Evolutionary conservation across 352 stramenopile genomes (phyloP).

Genomic region (Phytopythium kandeliae): DNA sequence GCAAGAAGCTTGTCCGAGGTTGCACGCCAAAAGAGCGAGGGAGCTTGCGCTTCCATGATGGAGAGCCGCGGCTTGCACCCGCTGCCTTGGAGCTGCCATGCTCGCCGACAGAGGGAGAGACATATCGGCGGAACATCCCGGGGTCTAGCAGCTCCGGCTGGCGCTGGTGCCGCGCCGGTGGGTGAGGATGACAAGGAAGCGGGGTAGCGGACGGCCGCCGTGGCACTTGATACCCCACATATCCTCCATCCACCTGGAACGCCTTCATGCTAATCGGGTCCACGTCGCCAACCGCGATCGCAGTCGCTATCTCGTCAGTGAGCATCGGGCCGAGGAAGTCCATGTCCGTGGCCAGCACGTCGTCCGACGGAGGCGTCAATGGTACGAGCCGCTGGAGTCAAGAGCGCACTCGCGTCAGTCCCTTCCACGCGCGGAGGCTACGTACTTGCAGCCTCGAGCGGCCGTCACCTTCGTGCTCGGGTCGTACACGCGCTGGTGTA

Average conservation of each 20-base stretch:
- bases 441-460: background rate
- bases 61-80: background rate
- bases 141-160: slow-evolving; percentile 1
- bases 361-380: slow-evolving; percentile 45
- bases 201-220: background rate
- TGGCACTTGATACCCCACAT: background rate
- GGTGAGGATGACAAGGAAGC: background rate
- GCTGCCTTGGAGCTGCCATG: background rate
- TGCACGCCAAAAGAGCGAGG: slow-evolving; percentile 15
- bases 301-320: slow-evolving; percentile 27
- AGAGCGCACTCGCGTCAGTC: background rate
- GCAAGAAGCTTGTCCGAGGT: background rate
- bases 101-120: slow-evolving; percentile 6
- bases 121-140: background rate
- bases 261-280: slow-evolving; percentile 56
- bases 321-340: slow-evolving; percentile 67
- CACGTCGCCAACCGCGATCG: slow-evolving; percentile 65
- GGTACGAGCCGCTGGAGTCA: slow-evolving; percentile 46
- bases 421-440: too few species aligned
- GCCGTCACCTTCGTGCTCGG: slow-evolving; percentile 35
- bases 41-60: slow-evolving; percentile 16
- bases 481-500: slow-evolving; percentile 67
- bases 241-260: slow-evolving; percentile 15
- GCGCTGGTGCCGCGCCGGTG: too few species aligned
- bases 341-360: slow-evolving; percentile 31